Percentiles rank a stretch among this genome's conserved stretches.
phyloP scores from a whole-genome alignment of 306 rosid species.

The Medicago ruthenica region DNA sequence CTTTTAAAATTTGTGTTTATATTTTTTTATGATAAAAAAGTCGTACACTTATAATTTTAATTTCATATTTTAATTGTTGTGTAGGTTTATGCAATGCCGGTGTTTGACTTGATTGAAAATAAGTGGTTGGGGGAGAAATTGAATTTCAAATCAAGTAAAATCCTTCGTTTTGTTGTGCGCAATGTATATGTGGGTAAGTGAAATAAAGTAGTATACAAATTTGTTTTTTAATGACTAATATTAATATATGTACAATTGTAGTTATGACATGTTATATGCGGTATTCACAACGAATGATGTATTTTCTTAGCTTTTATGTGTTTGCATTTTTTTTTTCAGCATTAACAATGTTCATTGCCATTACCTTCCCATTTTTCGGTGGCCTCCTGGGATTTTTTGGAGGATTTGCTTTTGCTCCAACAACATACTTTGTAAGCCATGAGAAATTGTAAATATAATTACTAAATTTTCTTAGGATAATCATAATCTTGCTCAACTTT shows the following conservation, averaged over 20 bases:
- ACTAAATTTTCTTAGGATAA: background rate
- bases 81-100: background rate
- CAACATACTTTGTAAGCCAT: conserved; percentile 79
- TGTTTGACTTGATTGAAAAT: conserved; percentile 30
- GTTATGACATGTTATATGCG: background rate
- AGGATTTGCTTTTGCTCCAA: conserved; percentile 94
- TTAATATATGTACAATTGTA: background rate
- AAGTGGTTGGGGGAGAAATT: background rate
- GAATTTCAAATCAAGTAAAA: background rate
- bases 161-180: background rate
- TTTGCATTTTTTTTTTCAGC: conserved; percentile 47
- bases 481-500: background rate
- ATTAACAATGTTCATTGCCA: conserved; percentile 73
- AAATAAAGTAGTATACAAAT: background rate
- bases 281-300: background rate
- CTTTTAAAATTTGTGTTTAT: background rate
- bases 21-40: too few species aligned
- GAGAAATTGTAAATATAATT: background rate
- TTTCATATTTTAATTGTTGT: conserved; percentile 8
- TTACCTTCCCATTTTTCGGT: conserved; percentile 84
- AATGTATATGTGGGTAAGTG: background rate
- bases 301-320: background rate
- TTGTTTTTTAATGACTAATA: background rate
- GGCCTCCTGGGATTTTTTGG: conserved; percentile 83
- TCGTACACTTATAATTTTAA: background rate